phyloP scores from a whole-genome alignment of 306 rosid genomes.

The Comarum palustre region DNA sequence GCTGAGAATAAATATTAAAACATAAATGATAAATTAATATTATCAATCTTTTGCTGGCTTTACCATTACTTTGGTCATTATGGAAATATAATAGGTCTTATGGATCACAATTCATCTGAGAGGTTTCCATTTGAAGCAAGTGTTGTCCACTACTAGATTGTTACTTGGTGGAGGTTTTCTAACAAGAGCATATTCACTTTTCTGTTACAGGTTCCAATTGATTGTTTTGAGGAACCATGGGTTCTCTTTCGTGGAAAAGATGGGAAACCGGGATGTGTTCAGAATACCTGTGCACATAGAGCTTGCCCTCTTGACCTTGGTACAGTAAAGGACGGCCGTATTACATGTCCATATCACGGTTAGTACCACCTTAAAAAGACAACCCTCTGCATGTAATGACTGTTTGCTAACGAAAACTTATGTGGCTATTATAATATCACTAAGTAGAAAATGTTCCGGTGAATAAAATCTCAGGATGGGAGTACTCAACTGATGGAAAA shows the following conservation, averaged over 20 bases:
- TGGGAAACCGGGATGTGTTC: slow-evolving; percentile 90
- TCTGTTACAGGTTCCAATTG: slow-evolving; percentile 81
- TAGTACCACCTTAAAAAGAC: slow-evolving; percentile 28
- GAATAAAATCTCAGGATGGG: slow-evolving; percentile 75
- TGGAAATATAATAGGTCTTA: too few species aligned
- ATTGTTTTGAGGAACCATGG: slow-evolving; percentile 93
- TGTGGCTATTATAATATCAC: not conserved
- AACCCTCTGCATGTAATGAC: not conserved
- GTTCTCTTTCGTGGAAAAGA: slow-evolving; percentile 92
- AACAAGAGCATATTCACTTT: slow-evolving; percentile 13
- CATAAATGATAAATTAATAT: too few species aligned
- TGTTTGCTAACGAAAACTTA: not conserved
- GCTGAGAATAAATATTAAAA: not conserved
- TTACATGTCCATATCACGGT: slow-evolving; percentile 95
- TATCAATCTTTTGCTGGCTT: too few species aligned
- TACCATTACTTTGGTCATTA: too few species aligned
- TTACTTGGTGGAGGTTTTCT: slow-evolving; percentile 21
- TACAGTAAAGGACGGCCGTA: slow-evolving; percentile 85
- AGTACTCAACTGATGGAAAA: slow-evolving; percentile 84
- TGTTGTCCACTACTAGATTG: not conserved
- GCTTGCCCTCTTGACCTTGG: slow-evolving; percentile 97
- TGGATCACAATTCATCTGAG: too few species aligned
- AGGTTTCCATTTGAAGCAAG: not conserved
- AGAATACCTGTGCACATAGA: slow-evolving; percentile 95
- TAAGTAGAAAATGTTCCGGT: slow-evolving; percentile 11